phyloP scores from a whole-genome alignment of 164 flowering plant genomes.

The Vitis labrusca region DNA sequence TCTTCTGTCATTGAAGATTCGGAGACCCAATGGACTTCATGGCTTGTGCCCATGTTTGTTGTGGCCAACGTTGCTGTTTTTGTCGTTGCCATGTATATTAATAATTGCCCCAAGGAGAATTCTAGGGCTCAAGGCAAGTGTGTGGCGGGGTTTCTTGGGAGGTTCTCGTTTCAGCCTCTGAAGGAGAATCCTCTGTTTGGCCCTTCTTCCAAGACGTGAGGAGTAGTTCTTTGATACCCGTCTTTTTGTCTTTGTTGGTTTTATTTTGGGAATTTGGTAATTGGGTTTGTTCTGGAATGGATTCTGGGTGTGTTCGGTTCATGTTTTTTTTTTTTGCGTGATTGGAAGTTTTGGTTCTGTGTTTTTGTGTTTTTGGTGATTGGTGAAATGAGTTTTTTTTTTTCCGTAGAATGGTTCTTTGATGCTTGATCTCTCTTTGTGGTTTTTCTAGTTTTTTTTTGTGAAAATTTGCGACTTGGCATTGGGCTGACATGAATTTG shows the following conservation, averaged over 20 bases:
- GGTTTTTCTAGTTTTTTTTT: too few species aligned
- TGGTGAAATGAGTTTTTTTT: too few species aligned
- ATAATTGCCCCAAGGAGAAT: constrained; percentile 63
- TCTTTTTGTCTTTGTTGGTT: background rate
- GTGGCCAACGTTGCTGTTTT: constrained; percentile 67
- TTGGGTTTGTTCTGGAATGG: too few species aligned
- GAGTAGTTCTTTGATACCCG: background rate
- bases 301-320: too few species aligned
- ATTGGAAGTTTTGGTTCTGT: too few species aligned
- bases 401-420: too few species aligned
- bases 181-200: constrained; percentile 78
- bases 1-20: constrained; percentile 25
- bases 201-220: constrained; percentile 77
- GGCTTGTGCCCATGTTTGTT: constrained; percentile 76
- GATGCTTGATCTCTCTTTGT: too few species aligned
- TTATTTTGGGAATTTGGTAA: background rate
- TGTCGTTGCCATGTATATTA: constrained; percentile 59
- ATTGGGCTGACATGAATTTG: too few species aligned
- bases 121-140: constrained; percentile 32
- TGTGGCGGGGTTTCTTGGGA: constrained; percentile 62
- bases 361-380: too few species aligned
- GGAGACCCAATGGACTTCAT: constrained; percentile 63
- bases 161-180: constrained; percentile 78
- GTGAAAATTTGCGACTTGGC: too few species aligned
- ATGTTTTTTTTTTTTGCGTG: background rate